phyloP scores from a whole-genome alignment of 192 early-diverging fungal genomes.

The Pilobolus umbonatus region DNA sequence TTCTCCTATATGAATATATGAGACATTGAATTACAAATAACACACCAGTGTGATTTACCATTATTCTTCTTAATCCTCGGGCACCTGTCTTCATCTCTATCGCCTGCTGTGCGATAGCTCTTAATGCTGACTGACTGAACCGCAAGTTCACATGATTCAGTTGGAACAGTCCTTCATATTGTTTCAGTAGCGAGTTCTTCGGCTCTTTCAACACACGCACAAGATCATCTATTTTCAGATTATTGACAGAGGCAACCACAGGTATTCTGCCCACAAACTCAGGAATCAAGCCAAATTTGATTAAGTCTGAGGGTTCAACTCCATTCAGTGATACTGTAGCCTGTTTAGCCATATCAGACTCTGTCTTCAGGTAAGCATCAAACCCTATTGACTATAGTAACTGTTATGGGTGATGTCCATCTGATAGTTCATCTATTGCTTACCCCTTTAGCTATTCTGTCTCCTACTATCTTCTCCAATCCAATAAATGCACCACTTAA shows the following conservation, averaged over 20 bases:
- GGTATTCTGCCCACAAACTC: constrained; percentile 91
- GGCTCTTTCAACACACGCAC: constrained; percentile 76
- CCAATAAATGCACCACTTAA: constrained; percentile 88
- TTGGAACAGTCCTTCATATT: constrained; percentile 74
- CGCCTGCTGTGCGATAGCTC: constrained; percentile 68
- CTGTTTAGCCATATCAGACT: constrained; percentile 12
- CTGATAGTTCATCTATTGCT: constrained; percentile 7
- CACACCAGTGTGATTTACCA: constrained; percentile 40
- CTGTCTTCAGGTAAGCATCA: constrained; percentile 40
- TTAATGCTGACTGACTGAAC: constrained; percentile 65
- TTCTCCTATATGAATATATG: constrained; percentile 48
- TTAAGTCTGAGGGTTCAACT: constrained; percentile 54
- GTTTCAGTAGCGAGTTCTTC: constrained; percentile 74
- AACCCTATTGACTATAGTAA: constrained; percentile 65
- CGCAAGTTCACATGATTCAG: constrained; percentile 57
- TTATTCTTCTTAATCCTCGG: constrained; percentile 80
- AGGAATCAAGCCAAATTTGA: constrained; percentile 84
- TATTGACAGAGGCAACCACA: constrained; percentile 70
- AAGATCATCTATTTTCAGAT: constrained; percentile 62
- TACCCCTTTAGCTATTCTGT: constrained; percentile 69
- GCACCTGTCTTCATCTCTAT: constrained; percentile 83
- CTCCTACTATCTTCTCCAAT: constrained; percentile 73
- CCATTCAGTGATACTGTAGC: constrained; percentile 17
- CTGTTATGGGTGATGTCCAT: neutral
- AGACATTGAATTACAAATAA: neutral